Evolutionary conservation across 345 rosid genomes (phyloP), one percentile per base, ranked within the genome.

Genomic region (Euclidium syriacum): DNA sequence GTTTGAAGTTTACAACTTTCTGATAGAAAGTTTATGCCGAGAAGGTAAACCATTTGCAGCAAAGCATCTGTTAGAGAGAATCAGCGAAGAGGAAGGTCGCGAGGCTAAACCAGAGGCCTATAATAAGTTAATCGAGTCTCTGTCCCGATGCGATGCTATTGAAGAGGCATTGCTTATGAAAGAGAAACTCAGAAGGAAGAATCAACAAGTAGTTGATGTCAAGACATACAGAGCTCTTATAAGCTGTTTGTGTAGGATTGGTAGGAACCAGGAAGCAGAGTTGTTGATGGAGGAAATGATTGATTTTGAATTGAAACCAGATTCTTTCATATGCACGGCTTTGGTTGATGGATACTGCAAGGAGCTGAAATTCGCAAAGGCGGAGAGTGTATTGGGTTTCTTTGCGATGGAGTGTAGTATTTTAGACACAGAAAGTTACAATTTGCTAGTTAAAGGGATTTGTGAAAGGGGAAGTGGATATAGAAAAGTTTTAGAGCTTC

Each of bases 31-130:
- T 24, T 63, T 92, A 25, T 89, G 98, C 43, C 58, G 46, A 5
- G 88, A 83, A 65, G 79, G 80, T 60, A 84, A 77, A 20, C 95
- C 91, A 1, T 83, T 92, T 78, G 97, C 98, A 14, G 97, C 96
- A n/a, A 89, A 79, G 75, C 83, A 62, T 77, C 80, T 82, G 26
- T 58, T 85, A 15, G 80, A 64, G 15, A 70, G 84, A 75, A 77
- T 81, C 62, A 52, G 16, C 15, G 56, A 42, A 38, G 69, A 49
- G 20, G 75, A 74, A 36, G 88, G 83, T 62, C 75, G 78, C 48
- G 50, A 39, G 32, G 88, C 84, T 27, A 73, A 32, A 43, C 50
- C 53, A 50, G 75, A 73, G 61, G 76, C 54, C 22, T 90, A 72
- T 46, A 54, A 66, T 38, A 74, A 72, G 60, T 70, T 90, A 65